These are phyloP conservation scores for Ilex paraguariensis DNA, from an alignment of 305 asterid species.

Conservation along the genomic window DNA sequence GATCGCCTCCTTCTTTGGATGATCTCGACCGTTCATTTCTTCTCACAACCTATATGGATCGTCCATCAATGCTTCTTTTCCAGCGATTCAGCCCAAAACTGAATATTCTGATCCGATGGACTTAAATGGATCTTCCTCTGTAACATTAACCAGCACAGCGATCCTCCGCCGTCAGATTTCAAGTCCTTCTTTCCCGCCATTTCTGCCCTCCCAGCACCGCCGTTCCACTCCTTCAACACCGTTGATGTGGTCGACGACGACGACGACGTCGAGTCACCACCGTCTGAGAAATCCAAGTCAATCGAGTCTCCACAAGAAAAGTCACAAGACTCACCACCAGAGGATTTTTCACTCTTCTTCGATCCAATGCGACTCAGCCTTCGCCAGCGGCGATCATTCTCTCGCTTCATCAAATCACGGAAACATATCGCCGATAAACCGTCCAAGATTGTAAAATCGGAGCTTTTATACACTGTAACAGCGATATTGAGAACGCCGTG, in stretches of 20 bases:
- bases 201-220: conserved; percentile 16
- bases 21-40: too few species aligned
- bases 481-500: conserved; percentile 81
- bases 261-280: conserved; percentile 63
- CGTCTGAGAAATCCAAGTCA: conserved; percentile 45
- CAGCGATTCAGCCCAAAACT: conserved; percentile 38
- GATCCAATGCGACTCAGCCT: conserved; percentile 66
- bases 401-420: conserved; percentile 44
- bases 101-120: conserved; percentile 56
- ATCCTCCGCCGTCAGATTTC: conserved; percentile 47
- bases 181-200: conserved; percentile 48
- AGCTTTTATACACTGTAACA: conserved; percentile 40
- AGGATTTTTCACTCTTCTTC: conserved; percentile 51
- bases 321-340: conserved; percentile 64
- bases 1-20: too few species aligned
- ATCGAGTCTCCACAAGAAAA: conserved; percentile 18
- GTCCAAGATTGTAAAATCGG: conserved; percentile 47
- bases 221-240: conserved; percentile 62
- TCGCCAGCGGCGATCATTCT: conserved; percentile 33
- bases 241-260: conserved; percentile 55
- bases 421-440: conserved; percentile 60
- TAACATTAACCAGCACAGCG: conserved; percentile 66
- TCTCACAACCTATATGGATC: neutral
- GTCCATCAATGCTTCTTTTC: conserved; percentile 33
- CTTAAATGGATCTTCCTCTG: conserved; percentile 55